Conservation (phyloP, 2,329 filamentous ascomycete genomes). For the Myriosclerotinia duriaeana region DNA sequence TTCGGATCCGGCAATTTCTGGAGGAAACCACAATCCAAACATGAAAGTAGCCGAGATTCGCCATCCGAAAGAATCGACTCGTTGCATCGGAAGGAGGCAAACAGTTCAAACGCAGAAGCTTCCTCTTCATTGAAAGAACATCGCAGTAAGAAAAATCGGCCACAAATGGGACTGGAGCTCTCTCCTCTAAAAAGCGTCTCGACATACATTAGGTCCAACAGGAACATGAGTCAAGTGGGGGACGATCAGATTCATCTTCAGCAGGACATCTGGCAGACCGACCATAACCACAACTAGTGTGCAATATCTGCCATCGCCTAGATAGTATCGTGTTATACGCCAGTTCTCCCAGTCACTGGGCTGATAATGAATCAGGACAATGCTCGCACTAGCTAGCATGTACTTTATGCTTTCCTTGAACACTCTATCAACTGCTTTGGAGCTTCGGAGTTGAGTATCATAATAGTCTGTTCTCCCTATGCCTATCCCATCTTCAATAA, state of each 20-base stretch:
- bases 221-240: not conserved
- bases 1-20: not conserved
- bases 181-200: not conserved
- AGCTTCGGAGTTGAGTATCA: too few species aligned
- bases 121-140: not conserved
- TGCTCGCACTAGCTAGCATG: too few species aligned
- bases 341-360: too few species aligned
- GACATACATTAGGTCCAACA: not conserved
- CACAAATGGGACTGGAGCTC: not conserved
- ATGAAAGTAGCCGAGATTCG: not conserved
- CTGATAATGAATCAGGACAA: too few species aligned
- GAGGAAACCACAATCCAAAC: not conserved
- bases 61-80: not conserved
- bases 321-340: too few species aligned
- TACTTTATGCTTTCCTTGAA: too few species aligned
- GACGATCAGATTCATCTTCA: slow-evolving; percentile 1
- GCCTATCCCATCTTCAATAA: too few species aligned
- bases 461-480: too few species aligned
- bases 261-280: not conserved
- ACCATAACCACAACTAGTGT: not conserved
- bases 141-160: not conserved
- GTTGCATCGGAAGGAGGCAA: not conserved
- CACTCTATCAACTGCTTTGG: too few species aligned
- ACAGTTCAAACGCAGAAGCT: too few species aligned
- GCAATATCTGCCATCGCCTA: too few species aligned